Base-by-base conservation (phyloP, 768 basidiomycete genomes). In the Suillus lakei region DNA sequence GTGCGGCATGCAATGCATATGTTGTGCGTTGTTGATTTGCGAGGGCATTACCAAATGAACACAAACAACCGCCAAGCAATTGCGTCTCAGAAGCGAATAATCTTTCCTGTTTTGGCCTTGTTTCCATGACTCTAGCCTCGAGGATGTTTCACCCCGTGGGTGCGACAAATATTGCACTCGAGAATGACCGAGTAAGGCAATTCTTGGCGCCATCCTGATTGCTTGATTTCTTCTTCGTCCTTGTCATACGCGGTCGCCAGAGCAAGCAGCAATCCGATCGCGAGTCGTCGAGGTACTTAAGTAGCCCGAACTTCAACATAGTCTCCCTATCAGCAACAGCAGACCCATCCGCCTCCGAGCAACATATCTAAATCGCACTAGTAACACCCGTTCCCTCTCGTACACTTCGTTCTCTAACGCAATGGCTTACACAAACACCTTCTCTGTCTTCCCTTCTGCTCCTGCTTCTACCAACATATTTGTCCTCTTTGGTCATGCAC, bases 401-500 rank as follows among this genome's bases (percentile, higher is more conserved):
- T 44, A 46, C 16, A 56, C 6, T n/a, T 50, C 28, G 50, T 39
- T 56, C 8, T 46, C 36, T 44, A 28, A 56, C 43, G 64, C 58
- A 65, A 79, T 78, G 77, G 73, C 76, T 71, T 75, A 69, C 73
- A 69, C 74, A 48, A 64, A 70, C 71, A 68, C 73, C 64, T 66
- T 61, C 68, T 62, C 66, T 36, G 66, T 69, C 64, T 74, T 73
- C 43, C 69, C 68, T 67, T 69, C 76, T 51, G 62, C 72, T 62
- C 70, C 75, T 64, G 68, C 75, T 46, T 69, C 75, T n/a, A 73
- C 72, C 44, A 73, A 74, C 63, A 65, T 73, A 54, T 80, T 81
- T 73, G 70, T 68, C 70, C 70, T 82, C 70, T 80, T 81, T 67
- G 73, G 76, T 59, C 70, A 72, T 23, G 68, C 76, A 28, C 77